Evolutionary conservation across 768 basidiomycete species (phyloP).

Genomic region (Collybia nuda): DNA sequence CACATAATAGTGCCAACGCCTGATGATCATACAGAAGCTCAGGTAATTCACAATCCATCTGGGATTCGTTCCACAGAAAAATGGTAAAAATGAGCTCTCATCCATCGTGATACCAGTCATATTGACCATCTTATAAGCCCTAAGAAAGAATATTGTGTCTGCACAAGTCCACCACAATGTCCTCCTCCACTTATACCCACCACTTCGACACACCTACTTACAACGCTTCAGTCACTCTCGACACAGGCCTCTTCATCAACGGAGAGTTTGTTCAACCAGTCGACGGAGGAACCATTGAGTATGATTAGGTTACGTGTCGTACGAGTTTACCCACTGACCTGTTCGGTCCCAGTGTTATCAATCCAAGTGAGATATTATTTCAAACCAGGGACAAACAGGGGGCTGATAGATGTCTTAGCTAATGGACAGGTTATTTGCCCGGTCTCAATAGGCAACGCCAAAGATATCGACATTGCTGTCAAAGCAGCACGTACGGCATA

Average conservation of each 20-base stretch:
- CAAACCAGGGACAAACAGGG: neutral
- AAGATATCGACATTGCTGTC: conserved; percentile 81
- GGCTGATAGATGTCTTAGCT: conserved; percentile 32
- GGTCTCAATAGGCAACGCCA: conserved; percentile 56
- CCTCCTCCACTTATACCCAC: too few relatives aligned
- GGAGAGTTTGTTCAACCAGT: conserved; percentile 64
- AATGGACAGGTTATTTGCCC: conserved; percentile 62
- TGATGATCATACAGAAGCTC: too few relatives aligned
- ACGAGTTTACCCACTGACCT: too few relatives aligned
- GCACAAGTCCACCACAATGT: too few relatives aligned
- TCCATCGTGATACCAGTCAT: too few relatives aligned
- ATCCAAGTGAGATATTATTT: conserved; percentile 40
- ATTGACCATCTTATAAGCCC: too few relatives aligned
- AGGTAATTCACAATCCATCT: too few relatives aligned
- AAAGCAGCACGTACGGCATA: conserved; percentile 51
- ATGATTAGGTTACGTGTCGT: too few relatives aligned
- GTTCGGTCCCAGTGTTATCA: conserved; percentile 59
- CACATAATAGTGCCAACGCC: too few relatives aligned
- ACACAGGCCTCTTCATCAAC: conserved; percentile 67
- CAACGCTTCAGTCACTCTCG: conserved; percentile 3
- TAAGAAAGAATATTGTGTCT: too few relatives aligned
- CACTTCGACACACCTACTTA: neutral
- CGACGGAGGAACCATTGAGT: conserved; percentile 68
- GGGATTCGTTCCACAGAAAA: too few relatives aligned
- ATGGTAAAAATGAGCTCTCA: too few relatives aligned